Evolutionary conservation across 225 moss, liverwort and hornwort genomes (phyloP), one percentile per base, ranked within the genome.

Genomic region (Pleurozium schreberi): DNA sequence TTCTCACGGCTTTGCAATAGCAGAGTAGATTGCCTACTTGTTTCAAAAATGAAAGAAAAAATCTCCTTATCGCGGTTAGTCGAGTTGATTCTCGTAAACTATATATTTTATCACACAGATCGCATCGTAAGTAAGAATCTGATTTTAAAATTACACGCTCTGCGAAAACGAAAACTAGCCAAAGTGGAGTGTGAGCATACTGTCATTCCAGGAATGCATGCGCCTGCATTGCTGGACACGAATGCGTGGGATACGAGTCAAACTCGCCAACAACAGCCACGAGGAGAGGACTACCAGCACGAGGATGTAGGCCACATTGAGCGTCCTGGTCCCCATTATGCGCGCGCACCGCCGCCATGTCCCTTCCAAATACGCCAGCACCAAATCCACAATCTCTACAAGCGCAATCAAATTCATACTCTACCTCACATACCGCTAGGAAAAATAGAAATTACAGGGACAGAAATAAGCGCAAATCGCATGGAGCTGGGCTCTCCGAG

Each of bases 211-310:
- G 84, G 84, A 78, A 83, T 91, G 86, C 88, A 75, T 74, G 88
- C 85, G 87, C 53, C 77, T 83, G 94, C 93, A 93, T 57, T 88
- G 89, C 78, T 86, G 90, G 34, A 88, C 84, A 88, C 75, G 93
- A 38, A 70, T 90, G 85, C 85, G 90, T 53, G 94, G 94, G 71
- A 93, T 82, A 82, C 89, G 92, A 92, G 90, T 90, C 71, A 92
- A 92, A 52, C 93, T 91, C 88, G 93, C 94, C 90, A 94, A 87
- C 50, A 94, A 92, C 85, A 94, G 86, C 94, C 94, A 94, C 88
- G 93, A 94, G 36, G 84, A 93, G 89, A 94, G 77, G 65, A 94
- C 93, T 89, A 94, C 90, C 89, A 94, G 91, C 89, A 94, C 92
- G 45, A 94, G 90, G 33, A 91, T 34, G 87, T 93, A 94, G 42